phyloP scores from a whole-genome alignment of 164 flowering plant genomes.

The Liquidambar formosana region DNA sequence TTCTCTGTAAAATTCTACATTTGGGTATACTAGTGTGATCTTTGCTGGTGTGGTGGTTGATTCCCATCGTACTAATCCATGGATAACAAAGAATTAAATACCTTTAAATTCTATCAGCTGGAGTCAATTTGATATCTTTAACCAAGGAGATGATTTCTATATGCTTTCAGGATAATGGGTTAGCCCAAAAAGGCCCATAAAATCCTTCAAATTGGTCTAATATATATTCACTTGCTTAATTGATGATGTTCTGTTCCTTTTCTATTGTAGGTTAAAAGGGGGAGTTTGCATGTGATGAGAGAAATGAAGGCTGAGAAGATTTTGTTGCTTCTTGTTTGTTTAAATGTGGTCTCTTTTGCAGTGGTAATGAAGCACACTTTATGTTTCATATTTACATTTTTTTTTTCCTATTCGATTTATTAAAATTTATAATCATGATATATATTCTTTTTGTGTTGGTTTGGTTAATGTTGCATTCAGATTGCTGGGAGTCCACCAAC shows the following conservation, averaged over 20 bases:
- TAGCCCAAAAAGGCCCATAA: no score
- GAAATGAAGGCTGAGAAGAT: constrained; percentile 33
- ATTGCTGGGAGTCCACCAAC: constrained; percentile 57
- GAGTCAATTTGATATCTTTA: not conserved
- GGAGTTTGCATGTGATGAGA: not conserved
- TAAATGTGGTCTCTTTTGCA: constrained; percentile 26
- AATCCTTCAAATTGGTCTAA: no score
- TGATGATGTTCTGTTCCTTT: not conserved
- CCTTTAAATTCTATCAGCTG: not conserved
- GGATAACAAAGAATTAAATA: no score
- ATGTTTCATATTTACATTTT: not conserved
- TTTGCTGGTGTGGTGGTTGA: no score
- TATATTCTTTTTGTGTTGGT: not conserved
- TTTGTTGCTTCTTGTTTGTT: constrained; percentile 37
- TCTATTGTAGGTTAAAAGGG: not conserved
- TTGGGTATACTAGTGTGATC: no score
- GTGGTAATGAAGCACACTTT: constrained; percentile 33
- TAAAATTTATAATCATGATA: not conserved
- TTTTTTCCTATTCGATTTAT: not conserved
- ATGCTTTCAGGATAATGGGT: no score
- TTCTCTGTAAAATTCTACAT: no score
- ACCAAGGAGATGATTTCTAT: not conserved
- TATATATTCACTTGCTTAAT: not conserved
- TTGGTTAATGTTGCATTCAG: constrained; percentile 29
- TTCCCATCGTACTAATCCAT: no score